Percentiles rank a stretch among this genome's conserved stretches.
Evolutionary conservation across 2,329 filamentous ascomycete species (phyloP).

Genomic region (Fusarium dimerum): DNA sequence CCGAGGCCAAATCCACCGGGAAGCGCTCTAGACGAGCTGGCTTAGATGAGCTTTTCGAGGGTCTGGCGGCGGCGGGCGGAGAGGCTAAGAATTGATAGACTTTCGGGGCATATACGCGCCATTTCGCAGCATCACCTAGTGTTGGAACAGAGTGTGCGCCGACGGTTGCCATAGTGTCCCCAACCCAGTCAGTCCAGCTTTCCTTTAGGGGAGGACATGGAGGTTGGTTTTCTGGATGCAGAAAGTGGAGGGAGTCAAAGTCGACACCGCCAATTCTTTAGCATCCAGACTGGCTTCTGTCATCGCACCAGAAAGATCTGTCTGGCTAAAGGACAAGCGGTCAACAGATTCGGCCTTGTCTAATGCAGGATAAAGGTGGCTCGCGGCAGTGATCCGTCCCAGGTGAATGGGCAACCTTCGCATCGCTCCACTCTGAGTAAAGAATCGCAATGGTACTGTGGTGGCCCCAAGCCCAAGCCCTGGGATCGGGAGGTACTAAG

Average conservation of each 20-base stretch:
- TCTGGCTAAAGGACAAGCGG: constrained; percentile 26
- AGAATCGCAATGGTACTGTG: background rate
- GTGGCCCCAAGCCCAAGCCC: background rate
- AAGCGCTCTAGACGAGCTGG: background rate
- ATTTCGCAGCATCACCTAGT: background rate
- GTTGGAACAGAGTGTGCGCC: background rate
- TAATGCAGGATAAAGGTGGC: constrained; percentile 4
- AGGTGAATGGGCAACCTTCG: background rate
- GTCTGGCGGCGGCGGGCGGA: background rate
- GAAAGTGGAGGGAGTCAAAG: constrained; percentile 16
- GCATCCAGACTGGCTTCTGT: constrained; percentile 24
- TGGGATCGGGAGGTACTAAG: background rate
- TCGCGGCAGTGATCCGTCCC: background rate
- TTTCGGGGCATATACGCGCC: background rate
- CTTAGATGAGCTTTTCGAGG: background rate
- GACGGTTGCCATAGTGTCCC: no score
- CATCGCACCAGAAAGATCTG: constrained; percentile 20
- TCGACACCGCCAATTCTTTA: constrained; percentile 31
- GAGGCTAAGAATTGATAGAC: background rate
- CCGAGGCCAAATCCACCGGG: background rate
- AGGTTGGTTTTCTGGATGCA: background rate
- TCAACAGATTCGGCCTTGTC: constrained; percentile 24
- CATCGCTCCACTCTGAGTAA: background rate
- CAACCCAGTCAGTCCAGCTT: no score
- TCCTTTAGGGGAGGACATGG: no score